Conservation (phyloP, 768 basidiomycete species). For the Russula brevipes region DNA sequence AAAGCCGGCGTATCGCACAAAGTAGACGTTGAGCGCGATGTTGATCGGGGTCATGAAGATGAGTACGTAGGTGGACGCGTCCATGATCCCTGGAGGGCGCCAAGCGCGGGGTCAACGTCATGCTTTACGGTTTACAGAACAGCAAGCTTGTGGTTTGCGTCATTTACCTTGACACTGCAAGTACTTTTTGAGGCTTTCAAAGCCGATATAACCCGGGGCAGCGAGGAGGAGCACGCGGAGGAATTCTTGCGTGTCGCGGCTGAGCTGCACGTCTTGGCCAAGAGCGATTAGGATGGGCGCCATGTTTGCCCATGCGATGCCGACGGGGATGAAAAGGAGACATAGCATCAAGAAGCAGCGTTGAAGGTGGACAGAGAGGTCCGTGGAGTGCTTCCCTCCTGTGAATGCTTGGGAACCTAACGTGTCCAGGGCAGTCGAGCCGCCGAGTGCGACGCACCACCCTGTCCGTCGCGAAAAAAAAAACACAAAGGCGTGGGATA, state of each 20-base stretch:
- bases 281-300: slow-evolving; percentile 57
- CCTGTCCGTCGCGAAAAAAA: slow-evolving; percentile 40
- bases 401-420: slow-evolving; percentile 76
- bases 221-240: slow-evolving; percentile 59
- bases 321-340: slow-evolving; percentile 58
- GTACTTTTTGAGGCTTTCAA: slow-evolving; percentile 75
- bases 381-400: slow-evolving; percentile 51
- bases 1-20: slow-evolving; percentile 62
- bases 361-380: slow-evolving; percentile 67
- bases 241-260: slow-evolving; percentile 57
- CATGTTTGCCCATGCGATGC: slow-evolving; percentile 57
- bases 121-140: not conserved
- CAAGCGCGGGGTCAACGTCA: not conserved
- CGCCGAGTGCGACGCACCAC: slow-evolving; percentile 72
- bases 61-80: slow-evolving; percentile 61
- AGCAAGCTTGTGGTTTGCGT: not conserved
- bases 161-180: slow-evolving; percentile 66
- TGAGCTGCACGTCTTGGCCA: slow-evolving; percentile 55
- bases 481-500: slow-evolving; percentile 42
- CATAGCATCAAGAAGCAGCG: slow-evolving; percentile 62
- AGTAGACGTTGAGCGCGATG: slow-evolving; percentile 47
- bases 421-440: slow-evolving; percentile 74
- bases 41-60: slow-evolving; percentile 63
- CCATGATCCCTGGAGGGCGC: slow-evolving; percentile 57
- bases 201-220: slow-evolving; percentile 69